A percentile compares a stretch with the other conserved stretches of the same genome.
Conservation (phyloP, 257 asterid genomes). For the Solanum commersonii region DNA sequence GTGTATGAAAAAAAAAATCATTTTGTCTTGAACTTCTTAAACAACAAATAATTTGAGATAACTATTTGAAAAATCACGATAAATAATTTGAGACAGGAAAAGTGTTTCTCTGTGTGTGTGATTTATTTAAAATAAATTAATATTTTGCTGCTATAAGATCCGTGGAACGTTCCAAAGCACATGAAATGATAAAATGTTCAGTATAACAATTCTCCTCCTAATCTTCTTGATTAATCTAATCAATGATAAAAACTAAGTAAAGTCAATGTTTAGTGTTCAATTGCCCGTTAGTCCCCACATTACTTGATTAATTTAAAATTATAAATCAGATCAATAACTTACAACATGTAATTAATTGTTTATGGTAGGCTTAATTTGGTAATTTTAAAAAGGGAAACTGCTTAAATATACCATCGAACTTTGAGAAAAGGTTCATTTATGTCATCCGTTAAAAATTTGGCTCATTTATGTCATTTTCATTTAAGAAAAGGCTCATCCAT, state of each 20-base stretch:
- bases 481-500: too few relatives aligned
- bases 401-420: too few relatives aligned
- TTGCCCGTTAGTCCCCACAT: not conserved
- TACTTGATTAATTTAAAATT: not conserved
- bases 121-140: not conserved
- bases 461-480: too few relatives aligned
- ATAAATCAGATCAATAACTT: not conserved
- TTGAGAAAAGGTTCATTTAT: too few relatives aligned
- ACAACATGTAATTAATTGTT: not conserved
- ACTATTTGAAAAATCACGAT: not conserved
- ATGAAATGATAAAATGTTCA: not conserved
- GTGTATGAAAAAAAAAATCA: too few relatives aligned
- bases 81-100: accelerated
- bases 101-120: not conserved
- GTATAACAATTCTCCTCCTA: not conserved
- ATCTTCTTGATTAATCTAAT: not conserved
- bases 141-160: not conserved
- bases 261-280: not conserved
- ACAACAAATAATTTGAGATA: too few relatives aligned
- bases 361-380: not conserved
- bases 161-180: not conserved
- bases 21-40: not conserved
- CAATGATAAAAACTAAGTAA: not conserved
- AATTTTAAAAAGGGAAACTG: not conserved
- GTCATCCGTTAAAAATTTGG: too few relatives aligned